Percentiles rank a stretch among this genome's conserved stretches.
Conservation (phyloP, 495 filamentous ascomycete species). For the Evernia prunastri region DNA sequence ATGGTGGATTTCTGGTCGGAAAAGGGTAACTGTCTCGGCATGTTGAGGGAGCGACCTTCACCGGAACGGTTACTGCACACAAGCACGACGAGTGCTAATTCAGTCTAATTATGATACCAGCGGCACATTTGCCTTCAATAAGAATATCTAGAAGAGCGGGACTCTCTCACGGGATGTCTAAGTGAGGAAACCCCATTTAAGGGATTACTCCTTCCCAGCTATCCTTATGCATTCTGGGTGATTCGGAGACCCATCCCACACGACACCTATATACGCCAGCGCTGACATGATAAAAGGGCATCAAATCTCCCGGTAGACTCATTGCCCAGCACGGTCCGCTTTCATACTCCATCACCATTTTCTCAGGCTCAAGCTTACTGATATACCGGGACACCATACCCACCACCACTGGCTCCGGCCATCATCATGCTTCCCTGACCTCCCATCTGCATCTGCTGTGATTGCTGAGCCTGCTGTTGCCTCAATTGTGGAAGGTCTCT, state of each 20-base stretch:
- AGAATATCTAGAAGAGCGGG: neutral
- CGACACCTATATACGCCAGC: slow-evolving; percentile 12
- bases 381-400: slow-evolving; percentile 15
- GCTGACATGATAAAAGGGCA: slow-evolving; percentile 16
- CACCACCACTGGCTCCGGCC: slow-evolving; percentile 3
- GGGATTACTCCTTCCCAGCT: neutral
- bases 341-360: neutral
- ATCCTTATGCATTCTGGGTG: neutral
- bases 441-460: slow-evolving; percentile 15
- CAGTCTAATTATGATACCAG: neutral
- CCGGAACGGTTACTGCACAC: neutral
- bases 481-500: slow-evolving; percentile 51
- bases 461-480: slow-evolving; percentile 26
- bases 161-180: neutral
- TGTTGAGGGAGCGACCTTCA: neutral
- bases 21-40: neutral
- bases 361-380: slow-evolving; percentile 1
- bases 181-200: neutral
- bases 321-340: neutral
- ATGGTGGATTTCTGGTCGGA: neutral
- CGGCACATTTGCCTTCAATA: neutral
- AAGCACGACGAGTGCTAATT: neutral
- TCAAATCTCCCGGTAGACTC: slow-evolving; percentile 1
- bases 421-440: slow-evolving; percentile 11
- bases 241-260: neutral